These are phyloP conservation scores for Phytophthora vignae DNA, from an alignment of 352 stramenopile species.

Conservation along the genomic window DNA sequence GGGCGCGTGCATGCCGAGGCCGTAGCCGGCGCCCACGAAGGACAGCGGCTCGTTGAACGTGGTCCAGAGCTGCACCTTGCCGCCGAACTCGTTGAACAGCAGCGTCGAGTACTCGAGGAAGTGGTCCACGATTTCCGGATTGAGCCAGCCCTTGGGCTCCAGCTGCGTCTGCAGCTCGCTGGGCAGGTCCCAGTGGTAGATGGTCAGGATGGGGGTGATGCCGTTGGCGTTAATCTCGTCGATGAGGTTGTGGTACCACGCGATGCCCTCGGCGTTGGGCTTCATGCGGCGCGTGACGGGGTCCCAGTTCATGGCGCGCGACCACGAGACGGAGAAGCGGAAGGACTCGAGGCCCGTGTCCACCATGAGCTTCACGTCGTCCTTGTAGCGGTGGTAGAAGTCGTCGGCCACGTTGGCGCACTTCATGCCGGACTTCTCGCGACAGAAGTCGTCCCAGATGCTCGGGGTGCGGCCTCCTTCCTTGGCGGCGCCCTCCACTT, in stretches of 20 bases:
- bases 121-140: constrained; percentile 55
- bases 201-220: constrained; percentile 91
- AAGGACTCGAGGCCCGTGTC: constrained; percentile 91
- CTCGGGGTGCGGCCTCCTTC: constrained; percentile 72
- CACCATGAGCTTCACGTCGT: constrained; percentile 94
- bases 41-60: constrained; percentile 95
- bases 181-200: constrained; percentile 97
- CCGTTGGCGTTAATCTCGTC: constrained; percentile 70
- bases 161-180: constrained; percentile 80
- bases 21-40: constrained; percentile 84
- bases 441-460: constrained; percentile 94
- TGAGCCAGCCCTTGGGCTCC: constrained; percentile 54
- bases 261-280: constrained; percentile 86
- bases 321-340: constrained; percentile 93
- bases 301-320: constrained; percentile 87
- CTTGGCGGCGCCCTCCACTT: constrained; percentile 91
- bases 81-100: constrained; percentile 91
- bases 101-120: constrained; percentile 89
- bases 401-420: constrained; percentile 92
- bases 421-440: constrained; percentile 64
- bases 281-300: constrained; percentile 44
- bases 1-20: constrained; percentile 64
- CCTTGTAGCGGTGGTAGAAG: constrained; percentile 91
- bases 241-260: constrained; percentile 93
- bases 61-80: constrained; percentile 93